Conservation (phyloP, 768 basidiomycete species). For the Rhodotorula paludigena region DNA sequence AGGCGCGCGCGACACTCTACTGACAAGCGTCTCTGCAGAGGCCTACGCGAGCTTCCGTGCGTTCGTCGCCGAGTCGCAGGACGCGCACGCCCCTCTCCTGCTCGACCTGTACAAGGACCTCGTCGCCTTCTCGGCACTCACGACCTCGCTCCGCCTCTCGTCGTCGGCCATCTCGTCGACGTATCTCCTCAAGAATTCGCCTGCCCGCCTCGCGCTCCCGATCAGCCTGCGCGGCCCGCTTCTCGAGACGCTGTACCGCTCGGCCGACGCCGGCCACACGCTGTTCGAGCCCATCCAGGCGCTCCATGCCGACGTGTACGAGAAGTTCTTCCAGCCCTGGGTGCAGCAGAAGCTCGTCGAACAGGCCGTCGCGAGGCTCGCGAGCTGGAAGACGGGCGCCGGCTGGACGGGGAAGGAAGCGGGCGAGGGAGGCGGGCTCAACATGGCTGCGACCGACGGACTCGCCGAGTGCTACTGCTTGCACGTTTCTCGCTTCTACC, state of each 20-base stretch:
- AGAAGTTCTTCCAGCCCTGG: conserved; percentile 10
- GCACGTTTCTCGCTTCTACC: not conserved
- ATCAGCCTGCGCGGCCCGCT: conserved; percentile 27
- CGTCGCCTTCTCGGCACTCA: conserved; percentile 16
- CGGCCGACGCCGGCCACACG: not conserved
- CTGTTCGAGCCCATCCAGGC: conserved; percentile 14
- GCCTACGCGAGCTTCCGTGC: conserved; percentile 9
- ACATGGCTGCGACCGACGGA: conserved; percentile 3
- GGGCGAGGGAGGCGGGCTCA: not conserved
- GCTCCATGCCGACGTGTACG: conserved; percentile 3
- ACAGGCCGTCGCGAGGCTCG: conserved; percentile 10
- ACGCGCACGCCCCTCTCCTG: conserved; percentile 1
- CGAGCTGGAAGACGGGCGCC: not conserved
- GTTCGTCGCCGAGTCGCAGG: not conserved
- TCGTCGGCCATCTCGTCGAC: conserved; percentile 15
- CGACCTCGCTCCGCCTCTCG: conserved; percentile 8
- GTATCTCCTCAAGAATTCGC: conserved; percentile 19
- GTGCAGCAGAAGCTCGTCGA: conserved; percentile 17
- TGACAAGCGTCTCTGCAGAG: not conserved
- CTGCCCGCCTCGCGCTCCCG: conserved; percentile 24
- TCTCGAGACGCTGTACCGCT: conserved; percentile 4
- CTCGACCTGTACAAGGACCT: conserved; percentile 30
- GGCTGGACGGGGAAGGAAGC: not conserved
- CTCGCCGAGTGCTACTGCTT: conserved; percentile 24
- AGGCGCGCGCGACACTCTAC: too few species aligned